Percentiles rank a stretch among this genome's conserved stretches.
Conservation (phyloP, 179 eudicot species). For the Vitellaria paradoxa region DNA sequence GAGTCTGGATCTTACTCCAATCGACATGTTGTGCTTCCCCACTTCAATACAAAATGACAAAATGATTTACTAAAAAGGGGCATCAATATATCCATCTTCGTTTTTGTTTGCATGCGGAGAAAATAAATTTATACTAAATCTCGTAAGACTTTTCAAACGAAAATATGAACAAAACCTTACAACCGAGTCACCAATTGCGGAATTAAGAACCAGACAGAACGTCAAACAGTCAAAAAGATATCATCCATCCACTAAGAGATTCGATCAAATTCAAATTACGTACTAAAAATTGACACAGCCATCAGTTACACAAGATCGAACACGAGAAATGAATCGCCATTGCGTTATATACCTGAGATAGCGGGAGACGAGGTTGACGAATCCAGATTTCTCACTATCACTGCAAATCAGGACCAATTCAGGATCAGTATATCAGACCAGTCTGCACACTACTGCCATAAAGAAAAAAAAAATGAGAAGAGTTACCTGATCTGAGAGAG, state of each 20-base stretch:
- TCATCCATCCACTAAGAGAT: too few relatives aligned
- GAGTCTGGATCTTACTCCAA: conserved; percentile 98
- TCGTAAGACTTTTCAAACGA: too few relatives aligned
- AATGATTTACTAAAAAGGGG: not conserved
- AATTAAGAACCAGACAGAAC: too few relatives aligned
- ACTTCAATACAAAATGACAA: conserved; percentile 32
- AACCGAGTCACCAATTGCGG: too few relatives aligned
- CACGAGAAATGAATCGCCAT: not conserved
- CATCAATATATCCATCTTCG: not conserved
- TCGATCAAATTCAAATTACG: too few relatives aligned
- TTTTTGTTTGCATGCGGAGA: not conserved
- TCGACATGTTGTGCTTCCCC: conserved; percentile 89
- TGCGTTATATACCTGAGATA: conserved; percentile 63
- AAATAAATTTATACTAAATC: not conserved
- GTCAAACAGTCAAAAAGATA: too few relatives aligned
- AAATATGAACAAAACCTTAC: too few relatives aligned
- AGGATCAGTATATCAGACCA: not conserved
- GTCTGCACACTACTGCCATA: not conserved
- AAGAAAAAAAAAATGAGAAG: not conserved
- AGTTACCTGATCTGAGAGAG: conserved; percentile 75
- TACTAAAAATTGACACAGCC: not conserved
- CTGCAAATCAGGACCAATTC: conserved; percentile 33
- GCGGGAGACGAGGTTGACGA: conserved; percentile 81
- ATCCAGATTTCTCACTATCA: conserved; percentile 97
- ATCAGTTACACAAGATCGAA: not conserved